These are phyloP conservation scores for Pseudocercospora fijiensis DNA, from an alignment of 2,329 filamentous ascomycete species.

Conservation along the genomic window DNA sequence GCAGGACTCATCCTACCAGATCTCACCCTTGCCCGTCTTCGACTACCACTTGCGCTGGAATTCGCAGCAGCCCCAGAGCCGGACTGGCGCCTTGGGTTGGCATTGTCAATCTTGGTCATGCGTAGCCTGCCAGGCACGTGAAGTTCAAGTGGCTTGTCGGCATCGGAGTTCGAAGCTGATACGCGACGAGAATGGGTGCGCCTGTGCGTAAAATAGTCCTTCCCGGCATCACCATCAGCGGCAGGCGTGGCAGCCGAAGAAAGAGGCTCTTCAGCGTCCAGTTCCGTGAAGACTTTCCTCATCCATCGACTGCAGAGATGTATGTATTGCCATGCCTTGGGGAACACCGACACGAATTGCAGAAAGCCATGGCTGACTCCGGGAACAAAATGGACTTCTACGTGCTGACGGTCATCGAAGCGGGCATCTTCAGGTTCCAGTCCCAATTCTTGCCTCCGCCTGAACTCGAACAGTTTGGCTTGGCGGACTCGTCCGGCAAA, in stretches of 20 bases:
- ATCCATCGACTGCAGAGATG: conserved; percentile 79
- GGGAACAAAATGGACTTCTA: conserved; percentile 80
- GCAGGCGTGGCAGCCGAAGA: conserved; percentile 17
- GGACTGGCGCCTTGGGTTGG: conserved; percentile 6
- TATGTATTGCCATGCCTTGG: conserved; percentile 86
- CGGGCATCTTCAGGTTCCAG: conserved; percentile 47
- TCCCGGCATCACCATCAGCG: conserved; percentile 13
- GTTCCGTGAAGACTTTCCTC: conserved; percentile 66
- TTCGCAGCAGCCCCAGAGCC: conserved; percentile 5
- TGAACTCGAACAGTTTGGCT: conserved; percentile 63
- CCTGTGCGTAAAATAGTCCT: conserved; percentile 30
- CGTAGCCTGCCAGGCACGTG: conserved; percentile 41
- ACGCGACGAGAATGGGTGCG: conserved; percentile 17
- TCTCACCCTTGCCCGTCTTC: conserved; percentile 32
- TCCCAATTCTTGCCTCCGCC: conserved; percentile 56
- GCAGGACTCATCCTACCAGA: conserved; percentile 33
- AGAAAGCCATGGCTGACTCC: conserved; percentile 92
- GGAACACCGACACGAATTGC: conserved; percentile 85
- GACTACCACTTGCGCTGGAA: conserved; percentile 30
- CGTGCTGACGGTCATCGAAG: conserved; percentile 64
- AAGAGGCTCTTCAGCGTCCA: conserved; percentile 40
- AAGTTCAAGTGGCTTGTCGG: conserved; percentile 81
- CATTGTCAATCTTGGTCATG: conserved; percentile 24
- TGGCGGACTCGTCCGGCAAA: conserved; percentile 86
- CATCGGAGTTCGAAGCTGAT: conserved; percentile 62